phyloP scores from a whole-genome alignment of 805 yeast genomes.

The Kluyveromyces dobzhanskii region DNA sequence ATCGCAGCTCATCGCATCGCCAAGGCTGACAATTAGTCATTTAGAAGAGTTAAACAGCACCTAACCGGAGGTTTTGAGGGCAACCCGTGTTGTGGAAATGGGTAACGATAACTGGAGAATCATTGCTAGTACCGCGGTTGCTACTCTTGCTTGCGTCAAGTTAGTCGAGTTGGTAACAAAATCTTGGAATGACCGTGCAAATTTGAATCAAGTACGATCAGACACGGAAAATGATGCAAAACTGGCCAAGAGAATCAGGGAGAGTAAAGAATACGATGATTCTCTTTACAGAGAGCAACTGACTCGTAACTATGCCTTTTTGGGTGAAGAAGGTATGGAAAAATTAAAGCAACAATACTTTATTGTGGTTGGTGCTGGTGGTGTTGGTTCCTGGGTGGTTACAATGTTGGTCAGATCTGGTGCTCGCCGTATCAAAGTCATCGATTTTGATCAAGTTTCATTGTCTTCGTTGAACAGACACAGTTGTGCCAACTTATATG shows the following conservation, averaged over 20 bases:
- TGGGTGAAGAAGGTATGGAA: constrained; percentile 77
- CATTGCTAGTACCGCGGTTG: constrained; percentile 24
- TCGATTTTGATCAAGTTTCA: constrained; percentile 95
- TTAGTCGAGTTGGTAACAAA: constrained; percentile 24
- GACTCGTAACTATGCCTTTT: constrained; percentile 87
- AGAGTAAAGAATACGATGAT: constrained; percentile 38
- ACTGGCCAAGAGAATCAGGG: constrained; percentile 5
- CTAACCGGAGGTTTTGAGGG: too few relatives aligned
- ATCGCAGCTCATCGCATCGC: too few relatives aligned
- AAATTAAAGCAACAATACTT: constrained; percentile 63
- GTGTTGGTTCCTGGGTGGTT: constrained; percentile 96
- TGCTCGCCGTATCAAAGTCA: constrained; percentile 62
- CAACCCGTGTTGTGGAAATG: neutral
- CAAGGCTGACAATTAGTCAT: too few relatives aligned
- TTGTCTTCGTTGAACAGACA: constrained; percentile 88
- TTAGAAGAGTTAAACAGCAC: too few relatives aligned
- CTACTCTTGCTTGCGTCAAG: constrained; percentile 27
- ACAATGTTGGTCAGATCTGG: constrained; percentile 92
- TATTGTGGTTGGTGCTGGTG: constrained; percentile 91
- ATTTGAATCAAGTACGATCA: neutral
- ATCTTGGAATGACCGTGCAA: constrained; percentile 9
- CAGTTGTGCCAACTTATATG: constrained; percentile 83
- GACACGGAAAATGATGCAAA: neutral
- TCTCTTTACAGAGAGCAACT: constrained; percentile 82
- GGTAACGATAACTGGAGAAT: constrained; percentile 19